Base-by-base conservation (phyloP, 2,329 filamentous ascomycete genomes). In the Fusarium sacchari region DNA sequence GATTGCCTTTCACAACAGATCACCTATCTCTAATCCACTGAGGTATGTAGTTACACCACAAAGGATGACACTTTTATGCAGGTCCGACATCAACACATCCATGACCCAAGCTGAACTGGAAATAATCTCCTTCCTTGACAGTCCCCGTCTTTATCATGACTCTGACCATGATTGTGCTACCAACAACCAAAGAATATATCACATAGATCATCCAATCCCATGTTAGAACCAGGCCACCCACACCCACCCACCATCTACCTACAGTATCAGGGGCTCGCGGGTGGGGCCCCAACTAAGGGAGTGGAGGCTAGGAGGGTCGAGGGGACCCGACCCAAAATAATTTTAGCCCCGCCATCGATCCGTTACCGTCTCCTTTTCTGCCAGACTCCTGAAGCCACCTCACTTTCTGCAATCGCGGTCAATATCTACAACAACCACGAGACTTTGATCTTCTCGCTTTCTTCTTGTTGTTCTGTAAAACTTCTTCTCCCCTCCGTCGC, bases 281-380 rank as follows among this genome's bases (percentile, higher is more conserved):
- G 69, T 69, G 70, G 66, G 46, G 60, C 58, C 55, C 62, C 60
- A 49, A n/a, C 42, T 26, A 49, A 49, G 56, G 57, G 34, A 57
- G 49, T 42, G 57, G 34, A 57, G 49, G 30, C 52, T 49, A 30
- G 34, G 34, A 57, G 49, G 49, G 64, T 59, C 52, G 77, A 77
- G 72, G 73, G 76, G 76, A 74, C 77, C 78, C 78, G 76, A 74
- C 77, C 78, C 78, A 79, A 77, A 80, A 81, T 82, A 82, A 82
- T 81, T 81, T 81, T 79, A 80, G 81, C 82, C 82, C 82, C 82
- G 81, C 82, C 81, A 82, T 83, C 81, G 77, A 82, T 83, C 81
- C 77, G 79, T 80, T 78, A 73, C 78, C 71, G 73, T 77, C 79
- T 77, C 80, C 79, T 81, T 81, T 80, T 77, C 76, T 76, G 69